Evolutionary conservation across 2,329 filamentous ascomycete species (phyloP), one percentile per base, ranked within the genome.

Genomic region (Aspergillus sp.): DNA sequence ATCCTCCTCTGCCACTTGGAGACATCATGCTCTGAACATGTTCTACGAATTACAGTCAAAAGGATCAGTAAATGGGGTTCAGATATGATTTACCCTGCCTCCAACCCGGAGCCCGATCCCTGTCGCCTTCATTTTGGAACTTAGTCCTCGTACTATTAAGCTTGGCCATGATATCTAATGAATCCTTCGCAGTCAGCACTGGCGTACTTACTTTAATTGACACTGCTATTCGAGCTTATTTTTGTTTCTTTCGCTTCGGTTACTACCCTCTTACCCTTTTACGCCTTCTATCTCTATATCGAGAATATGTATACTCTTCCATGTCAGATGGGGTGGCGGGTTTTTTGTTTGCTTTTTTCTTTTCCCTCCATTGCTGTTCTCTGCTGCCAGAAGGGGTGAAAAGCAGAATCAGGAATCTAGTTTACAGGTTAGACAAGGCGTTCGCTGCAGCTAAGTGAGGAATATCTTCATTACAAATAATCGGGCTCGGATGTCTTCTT

Each of bases 91-190:
- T 17, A 19, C 23, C 15, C 49, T 39, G 33, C n/a, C 21, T 47
- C 15, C 12, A 46, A 33, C 21, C 19, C 27, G 11, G 50, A 17
- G 39, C 12, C 43, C 40, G 47, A 37, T 47, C 55, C 49, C 44
- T 43, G 48, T 54, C 37, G 45, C 49, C 37, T 60, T 56, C 43
- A 19, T 56, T 49, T 47, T 52, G 52, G 43, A 59, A 60, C 53
- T 56, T 56, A 60, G 56, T 58, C 51, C 53, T 58, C 63, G 58
- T 63, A 62, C 56, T 62, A 58, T 62, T 53, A 56, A 59, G 37
- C 59, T 64, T 57, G 59, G 55, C 57, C 55, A 66, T 64, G 64
- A 66, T 65, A 65, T 65, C 60, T 67, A 64, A 67, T 67, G 65
- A 67, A 62, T 50, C 52, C 52, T 62, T 62, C 40, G 55, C 45